Percentiles rank a stretch among this genome's conserved stretches.
Conservation (phyloP, 371 early-diverging fungal species). For the Rhizopus microsporus region DNA sequence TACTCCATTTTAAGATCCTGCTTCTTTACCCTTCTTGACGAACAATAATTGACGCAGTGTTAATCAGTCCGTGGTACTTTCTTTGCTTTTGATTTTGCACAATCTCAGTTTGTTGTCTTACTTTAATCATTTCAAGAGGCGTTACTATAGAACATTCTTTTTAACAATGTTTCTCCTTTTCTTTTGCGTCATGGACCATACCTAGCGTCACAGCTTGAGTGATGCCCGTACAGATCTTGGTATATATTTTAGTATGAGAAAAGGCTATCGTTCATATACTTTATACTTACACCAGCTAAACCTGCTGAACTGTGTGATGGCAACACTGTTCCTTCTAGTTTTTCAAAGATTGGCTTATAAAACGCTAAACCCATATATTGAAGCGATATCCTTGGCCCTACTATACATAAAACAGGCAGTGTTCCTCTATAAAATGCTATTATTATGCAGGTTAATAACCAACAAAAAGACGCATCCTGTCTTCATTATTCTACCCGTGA, state of each 20-base stretch:
- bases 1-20: neutral
- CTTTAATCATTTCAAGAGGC: constrained; percentile 56
- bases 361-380: constrained; percentile 55
- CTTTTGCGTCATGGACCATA: constrained; percentile 4
- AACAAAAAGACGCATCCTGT: neutral
- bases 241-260: neutral
- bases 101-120: constrained; percentile 56
- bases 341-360: constrained; percentile 56
- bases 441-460: neutral
- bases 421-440: constrained; percentile 54
- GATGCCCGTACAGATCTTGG: constrained; percentile 52
- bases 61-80: constrained; percentile 45
- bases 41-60: constrained; percentile 44
- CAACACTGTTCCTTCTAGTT: constrained; percentile 36
- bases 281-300: constrained; percentile 46
- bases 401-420: constrained; percentile 52
- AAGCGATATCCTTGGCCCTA: constrained; percentile 50
- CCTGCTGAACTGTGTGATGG: constrained; percentile 55
- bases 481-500: constrained; percentile 26
- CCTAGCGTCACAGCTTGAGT: constrained; percentile 53
- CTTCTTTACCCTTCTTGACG: constrained; percentile 46
- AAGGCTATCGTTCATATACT: neutral
- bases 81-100: constrained; percentile 27
- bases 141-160: constrained; percentile 31
- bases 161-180: neutral